Conservation (phyloP, 305 asterid species). For the Ajuga reptans region DNA sequence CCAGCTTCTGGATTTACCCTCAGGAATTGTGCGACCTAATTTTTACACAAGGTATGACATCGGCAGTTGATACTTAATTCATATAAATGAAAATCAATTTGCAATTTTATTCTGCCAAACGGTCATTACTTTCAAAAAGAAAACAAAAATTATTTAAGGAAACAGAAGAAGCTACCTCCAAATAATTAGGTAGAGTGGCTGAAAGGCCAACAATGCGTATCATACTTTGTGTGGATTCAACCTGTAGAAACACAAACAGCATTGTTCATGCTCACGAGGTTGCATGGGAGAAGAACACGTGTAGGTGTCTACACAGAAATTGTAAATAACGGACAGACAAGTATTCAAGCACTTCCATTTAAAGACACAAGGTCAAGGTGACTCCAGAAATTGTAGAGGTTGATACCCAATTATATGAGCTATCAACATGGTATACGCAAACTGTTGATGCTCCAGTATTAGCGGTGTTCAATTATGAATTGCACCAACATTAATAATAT, state of each 20-base stretch:
- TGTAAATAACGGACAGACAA: not conserved
- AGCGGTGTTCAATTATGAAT: not conserved
- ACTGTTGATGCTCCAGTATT: not conserved
- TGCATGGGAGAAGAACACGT: not conserved
- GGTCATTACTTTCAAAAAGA: not conserved
- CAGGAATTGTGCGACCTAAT: slow-evolving; percentile 90
- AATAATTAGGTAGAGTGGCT: slow-evolving; percentile 91
- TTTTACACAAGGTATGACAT: slow-evolving; percentile 26
- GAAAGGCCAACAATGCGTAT: slow-evolving; percentile 98
- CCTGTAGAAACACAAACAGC: slow-evolving; percentile 46
- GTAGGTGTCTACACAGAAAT: not conserved
- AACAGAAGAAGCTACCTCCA: slow-evolving; percentile 55
- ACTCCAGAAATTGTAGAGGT: not conserved
- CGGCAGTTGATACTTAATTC: not conserved
- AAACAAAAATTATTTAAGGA: slow-evolving; percentile 17
- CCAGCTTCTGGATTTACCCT: slow-evolving; percentile 93
- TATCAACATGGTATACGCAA: not conserved
- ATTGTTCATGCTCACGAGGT: slow-evolving; percentile 9
- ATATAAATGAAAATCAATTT: slow-evolving; percentile 7
- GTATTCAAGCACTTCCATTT: not conserved
- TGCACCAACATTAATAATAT: not conserved
- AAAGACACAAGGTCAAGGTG: not conserved
- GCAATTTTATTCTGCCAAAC: slow-evolving; percentile 13
- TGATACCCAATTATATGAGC: not conserved
- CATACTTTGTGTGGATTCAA: slow-evolving; percentile 95